These are phyloP conservation scores for Tremella mesenterica DNA, from an alignment of 768 basidiomycete genomes.

Conservation along the genomic window DNA sequence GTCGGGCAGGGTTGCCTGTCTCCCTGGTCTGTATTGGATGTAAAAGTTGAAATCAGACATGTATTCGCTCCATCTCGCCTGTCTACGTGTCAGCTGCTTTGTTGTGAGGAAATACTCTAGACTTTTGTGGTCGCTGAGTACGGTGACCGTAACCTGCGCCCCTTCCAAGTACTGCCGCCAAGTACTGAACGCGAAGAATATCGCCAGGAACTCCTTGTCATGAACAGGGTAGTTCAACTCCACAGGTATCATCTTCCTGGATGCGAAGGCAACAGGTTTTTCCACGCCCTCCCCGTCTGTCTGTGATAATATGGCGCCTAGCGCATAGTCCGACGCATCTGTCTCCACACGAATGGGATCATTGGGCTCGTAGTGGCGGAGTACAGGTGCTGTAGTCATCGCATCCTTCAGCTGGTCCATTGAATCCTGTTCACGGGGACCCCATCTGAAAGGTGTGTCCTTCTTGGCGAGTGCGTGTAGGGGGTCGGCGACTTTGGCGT, in stretches of 20 bases:
- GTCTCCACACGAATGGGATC: constrained; percentile 10
- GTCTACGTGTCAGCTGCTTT: constrained; percentile 46
- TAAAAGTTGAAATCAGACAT: constrained; percentile 11
- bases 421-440: not conserved
- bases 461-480: constrained; percentile 12
- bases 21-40: constrained; percentile 10
- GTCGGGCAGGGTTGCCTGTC: constrained; percentile 4
- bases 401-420: constrained; percentile 9
- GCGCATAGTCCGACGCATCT: constrained; percentile 39
- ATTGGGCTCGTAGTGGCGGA: constrained; percentile 7
- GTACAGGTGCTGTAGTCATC: constrained; percentile 12
- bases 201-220: constrained; percentile 51
- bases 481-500: constrained; percentile 39
- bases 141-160: not conserved
- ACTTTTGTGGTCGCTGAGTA: not conserved
- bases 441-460: constrained; percentile 1
- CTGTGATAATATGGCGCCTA: constrained; percentile 40
- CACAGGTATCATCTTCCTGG: constrained; percentile 21
- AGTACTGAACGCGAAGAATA: constrained; percentile 39
- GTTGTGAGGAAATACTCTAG: constrained; percentile 3
- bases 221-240: constrained; percentile 52
- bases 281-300: not conserved
- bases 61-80: constrained; percentile 47
- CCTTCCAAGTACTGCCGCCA: constrained; percentile 12
- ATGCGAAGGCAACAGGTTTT: constrained; percentile 45